These are phyloP conservation scores for Colletotrichum cordylinicola DNA, from an alignment of 2,329 filamentous ascomycete species.

Conservation along the genomic window DNA sequence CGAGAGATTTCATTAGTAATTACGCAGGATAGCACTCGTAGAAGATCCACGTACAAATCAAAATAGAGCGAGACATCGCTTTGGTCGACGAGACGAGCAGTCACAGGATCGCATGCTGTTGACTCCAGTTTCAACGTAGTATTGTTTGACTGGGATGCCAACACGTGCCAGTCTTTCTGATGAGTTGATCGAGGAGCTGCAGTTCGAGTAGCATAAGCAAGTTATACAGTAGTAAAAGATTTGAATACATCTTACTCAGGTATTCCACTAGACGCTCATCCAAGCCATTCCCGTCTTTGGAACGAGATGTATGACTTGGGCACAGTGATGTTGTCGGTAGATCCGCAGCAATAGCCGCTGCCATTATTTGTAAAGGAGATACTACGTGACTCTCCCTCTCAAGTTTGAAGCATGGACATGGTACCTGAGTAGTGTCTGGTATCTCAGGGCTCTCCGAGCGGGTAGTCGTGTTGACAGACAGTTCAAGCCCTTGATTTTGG, in stretches of 20 bases:
- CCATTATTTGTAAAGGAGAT: slow-evolving; percentile 28
- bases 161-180: slow-evolving; percentile 27
- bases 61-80: slow-evolving; percentile 19
- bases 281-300: background rate
- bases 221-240: background rate
- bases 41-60: background rate
- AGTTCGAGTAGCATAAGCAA: background rate
- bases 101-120: slow-evolving; percentile 26
- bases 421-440: background rate
- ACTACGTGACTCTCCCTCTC: background rate
- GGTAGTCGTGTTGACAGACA: background rate
- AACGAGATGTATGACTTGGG: background rate
- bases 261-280: slow-evolving; percentile 6
- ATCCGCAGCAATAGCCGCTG: slow-evolving; percentile 22
- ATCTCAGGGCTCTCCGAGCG: background rate
- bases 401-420: background rate
- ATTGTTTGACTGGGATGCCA: slow-evolving; percentile 24
- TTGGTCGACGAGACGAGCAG: slow-evolving; percentile 26
- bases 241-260: slow-evolving; percentile 14
- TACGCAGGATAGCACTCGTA: no score
- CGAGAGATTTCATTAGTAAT: background rate
- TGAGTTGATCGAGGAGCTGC: background rate
- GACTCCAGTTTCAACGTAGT: slow-evolving; percentile 27
- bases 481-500: background rate
- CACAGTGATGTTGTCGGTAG: background rate